phyloP scores from a whole-genome alignment of 2,329 filamentous ascomycete species.

The Trichoderma koningii region DNA sequence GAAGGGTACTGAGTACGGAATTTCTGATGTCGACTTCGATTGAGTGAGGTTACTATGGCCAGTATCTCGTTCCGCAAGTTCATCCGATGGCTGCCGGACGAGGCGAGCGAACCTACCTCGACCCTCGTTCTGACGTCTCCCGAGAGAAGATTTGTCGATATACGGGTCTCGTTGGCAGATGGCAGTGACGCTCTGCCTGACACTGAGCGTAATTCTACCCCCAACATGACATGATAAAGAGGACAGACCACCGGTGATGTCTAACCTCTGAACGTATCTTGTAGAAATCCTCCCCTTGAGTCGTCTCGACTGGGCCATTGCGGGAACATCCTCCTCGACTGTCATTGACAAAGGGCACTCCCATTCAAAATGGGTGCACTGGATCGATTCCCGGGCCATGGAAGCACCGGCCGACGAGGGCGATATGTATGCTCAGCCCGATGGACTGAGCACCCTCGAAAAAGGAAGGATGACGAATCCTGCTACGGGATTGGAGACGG shows the following conservation, averaged over 20 bases:
- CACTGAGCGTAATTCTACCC: neutral
- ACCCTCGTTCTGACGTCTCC: slow-evolving; percentile 67
- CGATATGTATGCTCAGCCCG: slow-evolving; percentile 51
- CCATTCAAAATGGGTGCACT: slow-evolving; percentile 57
- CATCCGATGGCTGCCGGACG: slow-evolving; percentile 59
- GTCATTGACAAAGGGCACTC: slow-evolving; percentile 35
- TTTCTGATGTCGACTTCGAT: neutral
- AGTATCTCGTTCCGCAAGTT: slow-evolving; percentile 60
- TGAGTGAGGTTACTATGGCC: slow-evolving; percentile 37
- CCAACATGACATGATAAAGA: too few species aligned
- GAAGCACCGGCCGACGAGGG: slow-evolving; percentile 54
- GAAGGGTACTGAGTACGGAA: neutral
- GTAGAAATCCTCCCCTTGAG: slow-evolving; percentile 32
- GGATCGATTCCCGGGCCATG: slow-evolving; percentile 57
- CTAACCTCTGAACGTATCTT: neutral
- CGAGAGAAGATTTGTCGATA: slow-evolving; percentile 59
- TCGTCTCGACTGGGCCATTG: slow-evolving; percentile 66
- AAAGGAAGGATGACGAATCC: slow-evolving; percentile 63
- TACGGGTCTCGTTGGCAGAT: slow-evolving; percentile 53
- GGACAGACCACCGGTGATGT: too few species aligned
- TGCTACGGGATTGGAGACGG: slow-evolving; percentile 49
- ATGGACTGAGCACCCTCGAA: slow-evolving; percentile 52
- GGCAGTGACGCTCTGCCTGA: slow-evolving; percentile 6
- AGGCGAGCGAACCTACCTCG: slow-evolving; percentile 60
- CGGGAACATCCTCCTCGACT: slow-evolving; percentile 52